Evolutionary conservation across 2,329 filamentous ascomycete genomes (phyloP), one percentile per base, ranked within the genome.

Genomic region (Colletotrichum sp.): DNA sequence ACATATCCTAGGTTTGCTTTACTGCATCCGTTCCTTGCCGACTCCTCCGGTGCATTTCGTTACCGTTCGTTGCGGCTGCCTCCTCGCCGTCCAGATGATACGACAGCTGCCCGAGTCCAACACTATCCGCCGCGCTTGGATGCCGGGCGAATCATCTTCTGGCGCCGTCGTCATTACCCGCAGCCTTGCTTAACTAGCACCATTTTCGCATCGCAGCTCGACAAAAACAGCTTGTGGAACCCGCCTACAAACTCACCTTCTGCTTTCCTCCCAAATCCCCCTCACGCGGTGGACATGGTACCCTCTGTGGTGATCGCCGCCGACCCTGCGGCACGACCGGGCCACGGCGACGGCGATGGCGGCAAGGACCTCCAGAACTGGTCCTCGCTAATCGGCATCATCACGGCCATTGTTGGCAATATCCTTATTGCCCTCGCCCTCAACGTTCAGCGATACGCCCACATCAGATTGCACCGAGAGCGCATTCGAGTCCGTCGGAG

Each of bases 401-500:
- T 96, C 70, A 98, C 96, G 4, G 96, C 97, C 67, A 98, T 99
- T 81, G 90, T 94, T 68, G 97, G 97, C 72, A 99, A 99, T 81
- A 88, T 98, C 39, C 90, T 99, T 69, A 99, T 99, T 79, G 98
- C 96, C 1, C 93, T 99, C 78, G 97, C 97, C 15, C 91, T 99
- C 77, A 99, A 99, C 83, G 96, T 98, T 66, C 97, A 99, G 85
- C 93, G 97, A 79, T 99, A 99, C 83, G 96, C 97, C 39, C 97
- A 99, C 83, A 95, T 97, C 73, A 92, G 94, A 72, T 90, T 99
- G 77, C 92, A 95, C 77, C 90, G 93, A 80, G 93, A 96, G 83
- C 92, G 90, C 79, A 88, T 90, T 62, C 89, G 91, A 77, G 87
- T 89, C 62, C 89, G 90, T 68, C 88, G 89, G 76, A 89, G 88